Evolutionary conservation across 1,284 basidiomycete species (phyloP), one percentile per base, ranked within the genome.

Genomic region (Apiotrichum sp.): DNA sequence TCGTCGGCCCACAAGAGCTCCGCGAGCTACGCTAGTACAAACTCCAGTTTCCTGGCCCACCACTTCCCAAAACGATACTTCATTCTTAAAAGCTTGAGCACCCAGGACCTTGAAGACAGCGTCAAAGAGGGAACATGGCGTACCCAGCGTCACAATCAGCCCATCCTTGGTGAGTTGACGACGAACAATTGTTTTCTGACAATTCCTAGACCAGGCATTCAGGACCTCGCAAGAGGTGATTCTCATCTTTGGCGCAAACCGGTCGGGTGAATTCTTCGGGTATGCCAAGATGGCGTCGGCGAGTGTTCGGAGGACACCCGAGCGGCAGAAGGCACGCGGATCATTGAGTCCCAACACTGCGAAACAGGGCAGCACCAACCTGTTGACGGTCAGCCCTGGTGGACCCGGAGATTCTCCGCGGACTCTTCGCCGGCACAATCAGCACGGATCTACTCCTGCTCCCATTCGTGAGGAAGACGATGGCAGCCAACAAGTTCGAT

Each of bases 61-160:
- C 78, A 89, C 71, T 97, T 96, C 72, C 89, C 89, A 4, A 83
- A 84, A 67, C 84, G 93, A 31, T 93, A 86, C 73, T 97, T 97
- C 67, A 93, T 97, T 59, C 82, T 97, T 64, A 97, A 98, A 76
- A 91, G 88, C 36, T 76, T 88, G 64, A 86, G 86, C 0, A 83
- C 84, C 85, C 82, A 82, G 62, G 91, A 96, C 71, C 79, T 97
- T 63, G 86, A 93, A 63, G 78, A 88, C 32, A 92, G 89, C 64
- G 84, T 92, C n/a, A 79, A 86, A 70, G 83, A 82, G 7, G 86
- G 89, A 1, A 62, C 87, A 0, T 98, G 95, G 93, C 86, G 88
- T 38, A 98, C 93, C 0, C 95, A 98, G 74, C 82, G 82, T 57
- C 93, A 98, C 77, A 98, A 97, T 67, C 93, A 97, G 74, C 82